Base-by-base conservation (phyloP, 352 stramenopile species). In the Ochromonadaceae sp. region DNA sequence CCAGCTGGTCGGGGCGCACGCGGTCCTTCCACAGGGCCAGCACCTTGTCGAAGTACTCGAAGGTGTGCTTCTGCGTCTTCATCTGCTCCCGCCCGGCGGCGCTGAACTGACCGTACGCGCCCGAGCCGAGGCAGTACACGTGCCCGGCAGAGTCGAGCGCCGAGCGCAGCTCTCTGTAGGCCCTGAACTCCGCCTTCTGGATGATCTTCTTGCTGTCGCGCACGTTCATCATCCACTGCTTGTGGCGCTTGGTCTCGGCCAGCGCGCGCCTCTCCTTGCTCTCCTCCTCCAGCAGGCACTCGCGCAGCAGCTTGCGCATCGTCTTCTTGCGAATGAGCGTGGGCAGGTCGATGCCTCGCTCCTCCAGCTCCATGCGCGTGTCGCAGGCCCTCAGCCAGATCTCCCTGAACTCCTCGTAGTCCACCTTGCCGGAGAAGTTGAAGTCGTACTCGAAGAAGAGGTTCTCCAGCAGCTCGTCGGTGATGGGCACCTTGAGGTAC, bases 401-500 rank as follows among this genome's bases (percentile, higher is more conserved):
- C 41, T 84, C 77, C 14, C 87, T 86, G 68, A 96, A 96, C 67
- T 95, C 86, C 15, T 77, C 76, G 71, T 95, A 96, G 22, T 95
- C 84, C 55, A 96, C 94, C 56, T 75, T 83, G 0, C 85, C 86
- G 39, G 79, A 88, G 40, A 82, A 84, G 69, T 95, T 81, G 42
- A 82, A 87, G 74, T 93, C 88, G 70, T 91, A 93, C 50, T 93
- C 88, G 32, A 76, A 79, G 68, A 96, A 96, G 12, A 95, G 72
- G 26, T 79, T 70, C 58, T 96, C 88, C 48, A 91, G 82, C 67
- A 92, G 91, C 57, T 72, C 77, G 56, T 94, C 85, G 20, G 79
- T 86, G 22, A 91, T 80, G 53, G 82, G 26, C 34, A 52, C 30
- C 2, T 39, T 9, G 17, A 67, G n/a, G 58, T 92, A 95, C 70